Percentiles rank a stretch among this genome's conserved stretches.
phyloP scores from a whole-genome alignment of 257 asterid species.

The Nicotiana benthamiana region DNA sequence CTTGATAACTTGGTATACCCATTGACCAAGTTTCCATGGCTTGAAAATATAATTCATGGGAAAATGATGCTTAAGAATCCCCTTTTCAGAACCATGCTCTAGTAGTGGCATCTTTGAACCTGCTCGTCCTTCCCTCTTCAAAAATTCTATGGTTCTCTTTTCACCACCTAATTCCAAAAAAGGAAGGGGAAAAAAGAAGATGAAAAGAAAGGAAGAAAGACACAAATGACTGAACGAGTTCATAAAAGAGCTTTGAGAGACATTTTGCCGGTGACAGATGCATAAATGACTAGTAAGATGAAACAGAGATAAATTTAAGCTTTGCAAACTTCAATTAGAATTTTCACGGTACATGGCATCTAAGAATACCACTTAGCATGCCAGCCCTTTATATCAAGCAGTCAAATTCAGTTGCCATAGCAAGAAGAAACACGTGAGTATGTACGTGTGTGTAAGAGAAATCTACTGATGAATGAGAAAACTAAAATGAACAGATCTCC shows the following conservation, averaged over 20 bases:
- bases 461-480: neutral
- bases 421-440: neutral
- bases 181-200: neutral
- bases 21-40: conserved; percentile 84
- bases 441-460: neutral
- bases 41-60: conserved; percentile 70
- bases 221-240: neutral
- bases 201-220: neutral
- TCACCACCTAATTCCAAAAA: conserved; percentile 35
- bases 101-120: conserved; percentile 60
- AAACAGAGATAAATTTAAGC: neutral
- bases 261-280: neutral
- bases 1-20: conserved; percentile 96
- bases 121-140: conserved; percentile 90
- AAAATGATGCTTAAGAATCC: conserved; percentile 75
- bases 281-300: neutral
- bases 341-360: neutral
- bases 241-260: neutral
- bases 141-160: conserved; percentile 72
- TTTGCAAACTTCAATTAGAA: neutral
- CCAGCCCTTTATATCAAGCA: neutral
- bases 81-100: conserved; percentile 74
- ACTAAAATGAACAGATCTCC: neutral
- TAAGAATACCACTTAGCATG: neutral
- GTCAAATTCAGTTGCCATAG: neutral